phyloP scores from a whole-genome alignment of 805 yeast genomes.

The Ascoidea tarda region DNA sequence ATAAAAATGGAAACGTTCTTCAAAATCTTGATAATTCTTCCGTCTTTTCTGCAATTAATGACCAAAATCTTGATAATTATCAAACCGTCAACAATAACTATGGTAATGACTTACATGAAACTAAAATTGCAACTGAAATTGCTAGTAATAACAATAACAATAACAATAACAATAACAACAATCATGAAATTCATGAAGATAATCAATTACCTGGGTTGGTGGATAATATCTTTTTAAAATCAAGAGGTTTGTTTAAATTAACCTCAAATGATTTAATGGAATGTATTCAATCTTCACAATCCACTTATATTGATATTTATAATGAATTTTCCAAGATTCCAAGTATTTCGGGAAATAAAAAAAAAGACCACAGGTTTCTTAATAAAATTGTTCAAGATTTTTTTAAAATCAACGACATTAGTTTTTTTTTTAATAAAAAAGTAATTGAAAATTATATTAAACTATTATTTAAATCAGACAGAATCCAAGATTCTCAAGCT shows the following conservation, averaged over 20 bases:
- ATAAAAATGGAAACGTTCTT: too few species aligned
- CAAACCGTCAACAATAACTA: too few species aligned
- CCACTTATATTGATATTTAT: neutral
- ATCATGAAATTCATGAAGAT: too few species aligned
- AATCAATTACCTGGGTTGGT: neutral
- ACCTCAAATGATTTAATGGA: neutral
- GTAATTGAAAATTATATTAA: neutral
- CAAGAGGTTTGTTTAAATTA: neutral
- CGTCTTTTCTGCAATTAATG: too few species aligned
- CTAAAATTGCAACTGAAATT: neutral
- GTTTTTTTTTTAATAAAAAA: too few species aligned
- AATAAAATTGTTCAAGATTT: neutral
- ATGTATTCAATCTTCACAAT: neutral
- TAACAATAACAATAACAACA: neutral
- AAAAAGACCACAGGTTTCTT: neutral
- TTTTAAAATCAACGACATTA: neutral
- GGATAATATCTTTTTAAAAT: too few species aligned
- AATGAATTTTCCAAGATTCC: neutral
- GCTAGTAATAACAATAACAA: neutral
- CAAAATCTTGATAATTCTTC: too few species aligned
- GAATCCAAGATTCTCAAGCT: too few species aligned
- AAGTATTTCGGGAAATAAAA: neutral
- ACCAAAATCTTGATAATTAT: too few species aligned
- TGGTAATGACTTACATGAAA: too few species aligned
- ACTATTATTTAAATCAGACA: neutral